phyloP scores from a whole-genome alignment of 2,329 filamentous ascomycete species.

The Oidium heveae region DNA sequence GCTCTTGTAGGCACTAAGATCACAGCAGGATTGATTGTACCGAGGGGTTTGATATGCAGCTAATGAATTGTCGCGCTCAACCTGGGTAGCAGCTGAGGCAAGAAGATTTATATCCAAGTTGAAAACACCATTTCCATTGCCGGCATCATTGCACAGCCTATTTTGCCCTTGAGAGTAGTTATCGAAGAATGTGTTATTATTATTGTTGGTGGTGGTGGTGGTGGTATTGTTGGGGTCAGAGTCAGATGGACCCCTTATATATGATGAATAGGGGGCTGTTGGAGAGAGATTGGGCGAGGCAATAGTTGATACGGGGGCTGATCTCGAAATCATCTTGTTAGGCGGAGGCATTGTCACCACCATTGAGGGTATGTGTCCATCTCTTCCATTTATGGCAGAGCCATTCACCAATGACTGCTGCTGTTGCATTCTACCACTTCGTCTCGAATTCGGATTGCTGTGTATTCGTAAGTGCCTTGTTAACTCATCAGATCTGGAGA shows the following conservation, averaged over 20 bases:
- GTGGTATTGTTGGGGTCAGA: background rate
- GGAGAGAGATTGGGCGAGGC: slow-evolving; percentile 92
- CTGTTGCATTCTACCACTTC: slow-evolving; percentile 49
- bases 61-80: slow-evolving; percentile 28
- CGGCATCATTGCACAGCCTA: slow-evolving; percentile 1
- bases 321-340: slow-evolving; percentile 46
- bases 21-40: slow-evolving; percentile 26
- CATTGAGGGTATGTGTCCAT: slow-evolving; percentile 20
- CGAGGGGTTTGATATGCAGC: slow-evolving; percentile 8
- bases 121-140: slow-evolving; percentile 16
- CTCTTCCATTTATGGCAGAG: slow-evolving; percentile 17
- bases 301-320: slow-evolving; percentile 63
- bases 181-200: too few species aligned
- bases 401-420: slow-evolving; percentile 21
- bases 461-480: slow-evolving; percentile 95
- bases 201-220: background rate
- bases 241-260: slow-evolving; percentile 21
- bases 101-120: slow-evolving; percentile 29
- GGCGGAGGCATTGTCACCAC: slow-evolving; percentile 56
- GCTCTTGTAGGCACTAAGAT: slow-evolving; percentile 15
- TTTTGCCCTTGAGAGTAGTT: too few species aligned
- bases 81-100: slow-evolving; percentile 33
- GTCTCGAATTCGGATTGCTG: slow-evolving; percentile 91
- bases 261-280: slow-evolving; percentile 66
- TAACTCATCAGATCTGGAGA: slow-evolving; percentile 86